Evolutionary conservation across 257 asterid species (phyloP).

Genomic region (Cordia subcordata): DNA sequence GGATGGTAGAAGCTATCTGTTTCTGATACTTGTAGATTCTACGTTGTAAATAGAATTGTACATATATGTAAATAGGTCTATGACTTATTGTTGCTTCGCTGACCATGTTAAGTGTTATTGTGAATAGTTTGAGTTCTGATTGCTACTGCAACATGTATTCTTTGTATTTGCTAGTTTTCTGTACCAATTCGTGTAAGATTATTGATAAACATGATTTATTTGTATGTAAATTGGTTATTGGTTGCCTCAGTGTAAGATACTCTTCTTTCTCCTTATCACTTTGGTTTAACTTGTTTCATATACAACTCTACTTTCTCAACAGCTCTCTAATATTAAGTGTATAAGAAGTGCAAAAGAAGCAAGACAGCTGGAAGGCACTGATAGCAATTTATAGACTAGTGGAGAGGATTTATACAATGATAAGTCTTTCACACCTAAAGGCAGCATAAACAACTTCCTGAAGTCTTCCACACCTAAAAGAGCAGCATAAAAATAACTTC

Average conservation of each 20-base stretch:
- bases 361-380: too few relatives aligned
- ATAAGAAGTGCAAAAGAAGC: too few relatives aligned
- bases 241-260: not conserved
- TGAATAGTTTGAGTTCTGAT: conserved; percentile 10
- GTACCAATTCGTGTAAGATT: not conserved
- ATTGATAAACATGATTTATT: not conserved
- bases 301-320: too few relatives aligned
- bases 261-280: too few relatives aligned
- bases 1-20: not conserved
- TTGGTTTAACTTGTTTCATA: too few relatives aligned
- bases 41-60: conserved; percentile 21
- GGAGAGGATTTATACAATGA: not conserved
- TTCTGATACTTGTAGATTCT: conserved; percentile 16
- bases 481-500: conserved; percentile 6
- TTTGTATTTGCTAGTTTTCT: not conserved
- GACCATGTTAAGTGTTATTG: conserved; percentile 2
- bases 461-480: not conserved
- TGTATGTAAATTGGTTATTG: conserved; percentile 7
- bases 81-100: not conserved
- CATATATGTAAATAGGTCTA: conserved; percentile 1
- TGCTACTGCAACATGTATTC: not conserved
- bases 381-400: not conserved
- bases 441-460: too few relatives aligned
- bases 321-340: too few relatives aligned
- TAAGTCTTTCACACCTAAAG: not conserved